These are phyloP conservation scores for Populus hybrid DNA, from an alignment of 441 rosid genomes.

Conservation along the genomic window DNA sequence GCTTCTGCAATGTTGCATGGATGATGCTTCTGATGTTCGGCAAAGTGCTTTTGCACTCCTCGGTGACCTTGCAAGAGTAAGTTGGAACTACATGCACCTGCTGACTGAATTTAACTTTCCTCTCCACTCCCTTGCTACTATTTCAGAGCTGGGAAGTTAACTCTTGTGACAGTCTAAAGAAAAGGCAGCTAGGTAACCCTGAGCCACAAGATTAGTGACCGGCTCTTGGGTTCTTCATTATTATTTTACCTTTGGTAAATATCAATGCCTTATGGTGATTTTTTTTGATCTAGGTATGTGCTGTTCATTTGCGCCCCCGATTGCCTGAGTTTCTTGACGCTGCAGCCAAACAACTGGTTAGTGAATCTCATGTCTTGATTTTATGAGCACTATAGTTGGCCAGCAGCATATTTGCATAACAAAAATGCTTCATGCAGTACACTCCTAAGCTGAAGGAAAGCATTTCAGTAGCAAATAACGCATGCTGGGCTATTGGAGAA, in stretches of 20 bases:
- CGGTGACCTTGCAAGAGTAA: slow-evolving; percentile 96
- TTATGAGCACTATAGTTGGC: slow-evolving; percentile 11
- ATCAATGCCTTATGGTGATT: slow-evolving; percentile 4
- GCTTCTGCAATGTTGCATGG: slow-evolving; percentile 91
- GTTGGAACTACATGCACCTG: slow-evolving; percentile 21
- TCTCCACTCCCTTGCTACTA: neutral
- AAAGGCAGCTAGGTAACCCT: slow-evolving; percentile 6
- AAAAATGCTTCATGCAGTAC: slow-evolving; percentile 42
- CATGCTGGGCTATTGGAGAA: slow-evolving; percentile 99
- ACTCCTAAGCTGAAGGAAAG: slow-evolving; percentile 68
- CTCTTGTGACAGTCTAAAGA: neutral
- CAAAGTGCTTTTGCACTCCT: slow-evolving; percentile 99
- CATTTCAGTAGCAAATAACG: slow-evolving; percentile 93
- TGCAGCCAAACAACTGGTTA: slow-evolving; percentile 94
- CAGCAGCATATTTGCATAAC: slow-evolving; percentile 7
- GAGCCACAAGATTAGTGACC: neutral
- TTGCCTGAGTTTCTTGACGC: slow-evolving; percentile 71
- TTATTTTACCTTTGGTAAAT: slow-evolving; percentile 7
- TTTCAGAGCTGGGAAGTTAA: slow-evolving; percentile 6
- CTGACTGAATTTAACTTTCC: neutral
- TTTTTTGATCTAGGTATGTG: slow-evolving; percentile 55
- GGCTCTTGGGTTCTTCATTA: slow-evolving; percentile 6
- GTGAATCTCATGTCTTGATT: slow-evolving; percentile 25
- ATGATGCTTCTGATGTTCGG: slow-evolving; percentile 85
- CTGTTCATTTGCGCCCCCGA: slow-evolving; percentile 72